Base-by-base conservation (phyloP, 202 grass and related monocot genomes). In the Zizania palustris region DNA sequence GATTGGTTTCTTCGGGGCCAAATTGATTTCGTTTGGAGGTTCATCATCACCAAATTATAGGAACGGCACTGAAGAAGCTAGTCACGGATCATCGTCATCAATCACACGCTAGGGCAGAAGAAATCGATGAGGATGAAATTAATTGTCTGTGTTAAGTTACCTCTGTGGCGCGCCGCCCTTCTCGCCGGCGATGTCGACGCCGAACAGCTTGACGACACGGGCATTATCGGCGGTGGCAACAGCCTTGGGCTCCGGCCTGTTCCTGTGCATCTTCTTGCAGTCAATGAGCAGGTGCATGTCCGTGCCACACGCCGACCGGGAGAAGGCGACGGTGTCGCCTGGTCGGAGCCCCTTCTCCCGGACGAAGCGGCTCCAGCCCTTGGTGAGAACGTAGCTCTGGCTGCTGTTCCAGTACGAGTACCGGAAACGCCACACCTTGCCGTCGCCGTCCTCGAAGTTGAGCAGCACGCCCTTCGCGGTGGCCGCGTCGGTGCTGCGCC, bases 371-470 rank as follows among this genome's bases (percentile, higher is more conserved):
- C 85, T 96, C 93, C 93, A 96, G 4, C 93, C 93, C 53, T 92
- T 96, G 28, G 93, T 96, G 35, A 96, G 90, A 62, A 96, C 89
- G 76, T 96, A 96, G 63, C 93, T 96, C 66, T 96, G 87, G 87
- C 89, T 96, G 72, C 89, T 96, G 75, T 96, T 92, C 93, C 93
- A 96, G 67, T 92, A 96, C 4, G 89, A 96, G 87, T 96, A 96
- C 44, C 93, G 4, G 75, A 96, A 90, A 3, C 93, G 11, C 93
- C 93, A 92, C 11, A 86, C 67, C 39, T 89, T 83, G 0, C 86
- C 83, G 0, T 65, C 82, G 5, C 45, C 76, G 64, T 93, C 90
- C 80, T 87, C 83, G 55, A 89, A 86, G 63, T 80, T 84, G 50
- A 89, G 84, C 9, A 84, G 61, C 65, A 86, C 71, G 39, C 87